Base-by-base conservation (phyloP, 129 eudicot genomes). In the Solidago caesia region DNA sequence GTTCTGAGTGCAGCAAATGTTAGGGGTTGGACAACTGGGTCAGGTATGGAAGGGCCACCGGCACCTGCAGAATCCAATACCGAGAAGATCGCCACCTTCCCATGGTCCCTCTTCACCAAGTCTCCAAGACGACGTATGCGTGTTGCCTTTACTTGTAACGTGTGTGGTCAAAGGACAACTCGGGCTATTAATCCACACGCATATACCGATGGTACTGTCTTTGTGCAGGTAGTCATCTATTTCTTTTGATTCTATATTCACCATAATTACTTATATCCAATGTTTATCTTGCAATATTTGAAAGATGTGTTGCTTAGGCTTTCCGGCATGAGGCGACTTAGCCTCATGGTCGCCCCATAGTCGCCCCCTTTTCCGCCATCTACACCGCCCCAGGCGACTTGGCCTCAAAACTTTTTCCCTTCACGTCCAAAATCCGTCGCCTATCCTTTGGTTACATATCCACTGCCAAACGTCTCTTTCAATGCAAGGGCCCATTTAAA, bases 171-270 rank as follows among this genome's bases (percentile, higher is more conserved):
- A 44, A 72, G 76, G 27, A 72, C 76, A 44, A 72, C 76, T 14
- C 76, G 76, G 4, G 76, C 76, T 57, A 72, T 72, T 25, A 72
- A 72, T 72, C 76, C 76, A 7, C 76, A 72, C 55, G 76, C 76
- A 4, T 72, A 72, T 43, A 57, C 76, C 2, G 76, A 58, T 41
- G 76, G 76, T 44, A 57, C 67, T 53, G 76, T 72, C 4, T 72
- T 72, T 57, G 76, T 72, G 48, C 76, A 72, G 67, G 67, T 72
- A 72, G 7, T 57, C 53, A 11, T 42, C 42, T 11, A 58, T 43
- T 43, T 71, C n/a, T 70, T 48, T 70, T 70, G 15, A 41, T 55
- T 39, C 52, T 71, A 39, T 39, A 41, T 42, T 64, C 9, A 25
- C 52, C 42, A 57, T 44, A 11, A 25, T 44, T 44, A 72, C 6